Conservation (phyloP, 2,329 filamentous ascomycete genomes). For the Diaporthe citriasiana region DNA sequence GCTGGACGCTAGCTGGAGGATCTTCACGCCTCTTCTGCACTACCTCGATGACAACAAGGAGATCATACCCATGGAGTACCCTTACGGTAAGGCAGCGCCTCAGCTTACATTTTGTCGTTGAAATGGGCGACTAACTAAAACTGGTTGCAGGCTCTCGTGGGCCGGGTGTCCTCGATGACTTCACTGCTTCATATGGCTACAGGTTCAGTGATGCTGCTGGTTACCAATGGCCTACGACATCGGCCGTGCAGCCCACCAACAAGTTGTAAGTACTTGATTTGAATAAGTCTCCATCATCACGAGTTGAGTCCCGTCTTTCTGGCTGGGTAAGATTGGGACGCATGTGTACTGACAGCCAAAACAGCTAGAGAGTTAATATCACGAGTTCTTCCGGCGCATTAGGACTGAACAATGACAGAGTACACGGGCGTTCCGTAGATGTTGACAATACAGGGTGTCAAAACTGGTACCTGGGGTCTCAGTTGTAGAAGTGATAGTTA, state of each 20-base stretch:
- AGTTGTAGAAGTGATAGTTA: slow-evolving; percentile 31
- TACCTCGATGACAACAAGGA: slow-evolving; percentile 99
- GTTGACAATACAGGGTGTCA: slow-evolving; percentile 23
- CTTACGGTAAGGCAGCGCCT: slow-evolving; percentile 82
- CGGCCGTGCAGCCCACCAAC: slow-evolving; percentile 73
- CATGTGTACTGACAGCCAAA: slow-evolving; percentile 24
- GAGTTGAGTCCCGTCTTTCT: slow-evolving; percentile 21
- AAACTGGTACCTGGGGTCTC: slow-evolving; percentile 22
- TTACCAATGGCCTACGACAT: slow-evolving; percentile 93
- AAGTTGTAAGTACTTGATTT: slow-evolving; percentile 77
- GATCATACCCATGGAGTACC: slow-evolving; percentile 99
- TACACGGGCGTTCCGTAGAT: slow-evolving; percentile 21
- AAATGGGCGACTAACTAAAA: slow-evolving; percentile 48
- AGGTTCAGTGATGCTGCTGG: slow-evolving; percentile 98
- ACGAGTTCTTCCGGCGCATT: slow-evolving; percentile 7
- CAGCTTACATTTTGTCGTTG: slow-evolving; percentile 11
- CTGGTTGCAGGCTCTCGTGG: slow-evolving; percentile 86
- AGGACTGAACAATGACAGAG: slow-evolving; percentile 18
- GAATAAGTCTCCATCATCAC: not conserved
- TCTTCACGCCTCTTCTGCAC: slow-evolving; percentile 97
- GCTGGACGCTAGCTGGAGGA: slow-evolving; percentile 97
- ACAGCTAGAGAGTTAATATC: slow-evolving; percentile 38
- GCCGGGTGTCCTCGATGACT: slow-evolving; percentile 96
- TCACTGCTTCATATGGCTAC: slow-evolving; percentile 97
- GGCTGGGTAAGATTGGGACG: not conserved